Conservation (phyloP, 257 asterid species). For the Solanum piurae region DNA sequence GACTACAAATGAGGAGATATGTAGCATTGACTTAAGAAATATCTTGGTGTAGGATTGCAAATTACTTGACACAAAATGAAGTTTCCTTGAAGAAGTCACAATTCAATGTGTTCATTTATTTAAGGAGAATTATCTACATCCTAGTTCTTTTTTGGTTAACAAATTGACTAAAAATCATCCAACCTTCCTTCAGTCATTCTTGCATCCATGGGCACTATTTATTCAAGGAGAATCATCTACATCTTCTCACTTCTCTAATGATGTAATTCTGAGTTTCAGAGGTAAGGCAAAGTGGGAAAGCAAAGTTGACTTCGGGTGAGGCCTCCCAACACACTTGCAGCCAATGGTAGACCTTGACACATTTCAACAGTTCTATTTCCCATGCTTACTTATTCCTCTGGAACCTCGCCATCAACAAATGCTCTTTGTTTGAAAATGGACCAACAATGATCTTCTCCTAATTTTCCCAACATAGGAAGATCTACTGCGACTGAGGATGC, state of each 20-base stretch:
- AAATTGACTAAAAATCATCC: background rate
- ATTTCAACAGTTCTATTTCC: background rate
- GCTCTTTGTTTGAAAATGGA: conserved; percentile 6
- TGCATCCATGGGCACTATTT: background rate
- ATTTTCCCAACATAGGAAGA: background rate
- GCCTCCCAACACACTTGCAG: background rate
- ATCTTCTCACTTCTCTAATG: background rate
- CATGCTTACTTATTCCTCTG: background rate
- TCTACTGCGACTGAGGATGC: background rate
- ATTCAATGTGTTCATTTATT: background rate
- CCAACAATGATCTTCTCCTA: conserved; percentile 3
- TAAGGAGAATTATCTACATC: background rate
- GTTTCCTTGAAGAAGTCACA: background rate
- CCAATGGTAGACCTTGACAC: conserved; percentile 13
- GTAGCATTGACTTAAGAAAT: background rate
- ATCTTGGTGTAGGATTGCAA: background rate
- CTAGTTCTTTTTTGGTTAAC: background rate
- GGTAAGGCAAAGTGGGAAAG: background rate
- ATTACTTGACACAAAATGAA: background rate
- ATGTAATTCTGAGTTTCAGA: background rate
- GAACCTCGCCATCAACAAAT: background rate
- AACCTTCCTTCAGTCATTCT: background rate
- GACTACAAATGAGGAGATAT: background rate
- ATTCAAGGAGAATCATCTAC: background rate
- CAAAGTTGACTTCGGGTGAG: background rate